Conservation (phyloP, 768 basidiomycete genomes). For the Amanita jacksonii region DNA sequence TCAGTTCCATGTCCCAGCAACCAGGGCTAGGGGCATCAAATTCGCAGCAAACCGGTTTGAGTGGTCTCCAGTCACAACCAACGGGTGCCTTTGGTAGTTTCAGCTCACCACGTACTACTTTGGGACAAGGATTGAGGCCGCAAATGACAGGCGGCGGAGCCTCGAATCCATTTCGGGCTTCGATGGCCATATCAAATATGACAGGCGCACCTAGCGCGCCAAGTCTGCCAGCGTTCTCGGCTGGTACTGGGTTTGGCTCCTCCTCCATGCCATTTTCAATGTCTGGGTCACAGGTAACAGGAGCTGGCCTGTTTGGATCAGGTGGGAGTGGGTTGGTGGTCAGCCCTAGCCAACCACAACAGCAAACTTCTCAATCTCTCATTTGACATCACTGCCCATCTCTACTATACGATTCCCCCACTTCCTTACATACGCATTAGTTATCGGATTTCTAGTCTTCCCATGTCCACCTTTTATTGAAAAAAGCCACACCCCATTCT, state of each 20-base stretch:
- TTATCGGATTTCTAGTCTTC: not conserved
- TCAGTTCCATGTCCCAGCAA: not conserved
- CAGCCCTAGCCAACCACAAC: not conserved
- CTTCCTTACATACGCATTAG: not conserved
- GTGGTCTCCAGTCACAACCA: slow-evolving; percentile 29
- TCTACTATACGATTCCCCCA: not conserved
- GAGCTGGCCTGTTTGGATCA: slow-evolving; percentile 1
- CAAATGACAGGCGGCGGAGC: slow-evolving; percentile 55
- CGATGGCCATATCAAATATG: slow-evolving; percentile 30
- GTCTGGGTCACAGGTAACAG: not conserved
- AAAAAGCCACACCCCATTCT: not conserved
- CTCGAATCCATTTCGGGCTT: slow-evolving; percentile 60
- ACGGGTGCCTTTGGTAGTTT: slow-evolving; percentile 33
- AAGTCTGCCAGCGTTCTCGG: not conserved
- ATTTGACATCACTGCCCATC: slow-evolving; percentile 2
- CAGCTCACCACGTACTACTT: slow-evolving; percentile 16
- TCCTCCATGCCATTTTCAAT: not conserved
- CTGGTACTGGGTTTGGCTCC: not conserved
- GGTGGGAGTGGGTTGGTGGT: not conserved
- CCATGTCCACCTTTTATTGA: not conserved
- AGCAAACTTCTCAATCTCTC: slow-evolving; percentile 2
- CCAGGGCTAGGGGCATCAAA: not conserved
- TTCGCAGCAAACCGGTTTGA: slow-evolving; percentile 10
- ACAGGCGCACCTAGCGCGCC: slow-evolving; percentile 9
- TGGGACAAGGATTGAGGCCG: slow-evolving; percentile 48